A percentile compares a stretch with the other conserved stretches of the same genome.
These are phyloP conservation scores for Aegilops longissima DNA, from an alignment of 176 grass and related monocot genomes.

Conservation along the genomic window DNA sequence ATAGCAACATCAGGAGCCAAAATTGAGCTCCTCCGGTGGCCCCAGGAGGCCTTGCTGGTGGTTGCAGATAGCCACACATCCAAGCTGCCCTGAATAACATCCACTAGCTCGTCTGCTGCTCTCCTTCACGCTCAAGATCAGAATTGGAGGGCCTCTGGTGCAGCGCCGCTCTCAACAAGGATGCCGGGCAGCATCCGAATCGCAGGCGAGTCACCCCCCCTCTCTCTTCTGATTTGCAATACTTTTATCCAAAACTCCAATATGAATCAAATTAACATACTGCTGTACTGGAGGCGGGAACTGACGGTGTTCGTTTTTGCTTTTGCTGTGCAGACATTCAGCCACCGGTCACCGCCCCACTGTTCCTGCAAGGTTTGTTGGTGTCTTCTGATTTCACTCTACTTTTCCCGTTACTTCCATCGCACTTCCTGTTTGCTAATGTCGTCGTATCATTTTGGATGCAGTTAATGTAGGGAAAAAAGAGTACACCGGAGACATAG, in stretches of 20 bases:
- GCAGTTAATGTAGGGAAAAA: constrained; percentile 37
- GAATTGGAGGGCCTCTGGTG: constrained; percentile 36
- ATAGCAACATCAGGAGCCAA: constrained; percentile 20
- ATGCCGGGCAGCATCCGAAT: constrained; percentile 54
- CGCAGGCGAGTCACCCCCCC: constrained; percentile 9
- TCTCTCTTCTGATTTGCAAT: not conserved
- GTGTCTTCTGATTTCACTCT: not conserved
- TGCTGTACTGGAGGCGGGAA: not conserved
- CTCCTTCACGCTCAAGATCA: constrained; percentile 8
- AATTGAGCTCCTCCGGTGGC: constrained; percentile 9
- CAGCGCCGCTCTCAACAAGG: constrained; percentile 6
- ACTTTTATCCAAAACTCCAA: not conserved
- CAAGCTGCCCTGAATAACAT: constrained; percentile 21
- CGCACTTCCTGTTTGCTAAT: not conserved
- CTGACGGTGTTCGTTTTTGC: too few relatives aligned
- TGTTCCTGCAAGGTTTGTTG: constrained; percentile 46
- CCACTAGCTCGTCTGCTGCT: constrained; percentile 6
- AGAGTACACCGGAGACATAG: constrained; percentile 43
- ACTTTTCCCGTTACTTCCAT: not conserved
- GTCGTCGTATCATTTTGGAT: not conserved
- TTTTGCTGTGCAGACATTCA: constrained; percentile 23
- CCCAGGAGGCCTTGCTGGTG: constrained; percentile 17
- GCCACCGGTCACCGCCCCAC: not conserved
- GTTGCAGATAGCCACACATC: constrained; percentile 27
- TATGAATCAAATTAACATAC: not conserved